Percentiles rank a stretch among this genome's conserved stretches.
Conservation (phyloP, 306 rosid genomes). For the Cucurbita argyrosperma region DNA sequence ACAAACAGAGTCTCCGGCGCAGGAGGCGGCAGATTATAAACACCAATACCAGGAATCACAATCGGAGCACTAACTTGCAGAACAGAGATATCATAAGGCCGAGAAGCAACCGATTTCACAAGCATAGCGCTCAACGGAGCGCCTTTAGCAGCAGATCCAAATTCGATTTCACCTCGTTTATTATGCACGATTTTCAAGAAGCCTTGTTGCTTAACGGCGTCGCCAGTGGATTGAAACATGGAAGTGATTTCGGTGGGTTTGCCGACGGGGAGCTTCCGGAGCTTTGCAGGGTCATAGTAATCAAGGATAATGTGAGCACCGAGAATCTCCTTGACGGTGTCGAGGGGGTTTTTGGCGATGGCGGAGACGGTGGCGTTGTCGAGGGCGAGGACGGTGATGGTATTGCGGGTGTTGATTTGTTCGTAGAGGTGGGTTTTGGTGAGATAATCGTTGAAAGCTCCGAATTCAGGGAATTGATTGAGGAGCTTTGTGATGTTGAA, state of each 20-base stretch:
- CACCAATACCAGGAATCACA: constrained; percentile 21
- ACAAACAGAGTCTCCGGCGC: neutral
- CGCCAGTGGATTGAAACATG: constrained; percentile 27
- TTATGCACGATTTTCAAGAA: constrained; percentile 10
- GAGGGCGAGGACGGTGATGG: constrained; percentile 35
- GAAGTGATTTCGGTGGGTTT: constrained; percentile 16
- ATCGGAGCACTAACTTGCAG: constrained; percentile 31
- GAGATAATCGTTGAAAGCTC: constrained; percentile 22
- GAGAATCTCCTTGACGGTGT: constrained; percentile 15
- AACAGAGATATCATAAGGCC: constrained; percentile 43
- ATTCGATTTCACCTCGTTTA: constrained; percentile 28
- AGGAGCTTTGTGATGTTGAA: constrained; percentile 34
- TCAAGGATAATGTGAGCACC: constrained; percentile 23
- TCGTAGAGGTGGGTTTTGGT: constrained; percentile 35
- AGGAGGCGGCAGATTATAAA: constrained; percentile 8
- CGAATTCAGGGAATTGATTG: constrained; percentile 10
- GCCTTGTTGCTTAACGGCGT: constrained; percentile 25
- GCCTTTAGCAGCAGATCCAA: constrained; percentile 24
- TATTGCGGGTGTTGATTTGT: constrained; percentile 25
- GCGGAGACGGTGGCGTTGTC: constrained; percentile 1
- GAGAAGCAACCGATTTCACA: constrained; percentile 14
- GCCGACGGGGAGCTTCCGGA: neutral
- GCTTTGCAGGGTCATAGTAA: constrained; percentile 25
- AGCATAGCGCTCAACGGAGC: neutral
- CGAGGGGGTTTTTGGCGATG: constrained; percentile 16